phyloP scores from a whole-genome alignment of 768 basidiomycete species.

The Lentinula guzmanii region DNA sequence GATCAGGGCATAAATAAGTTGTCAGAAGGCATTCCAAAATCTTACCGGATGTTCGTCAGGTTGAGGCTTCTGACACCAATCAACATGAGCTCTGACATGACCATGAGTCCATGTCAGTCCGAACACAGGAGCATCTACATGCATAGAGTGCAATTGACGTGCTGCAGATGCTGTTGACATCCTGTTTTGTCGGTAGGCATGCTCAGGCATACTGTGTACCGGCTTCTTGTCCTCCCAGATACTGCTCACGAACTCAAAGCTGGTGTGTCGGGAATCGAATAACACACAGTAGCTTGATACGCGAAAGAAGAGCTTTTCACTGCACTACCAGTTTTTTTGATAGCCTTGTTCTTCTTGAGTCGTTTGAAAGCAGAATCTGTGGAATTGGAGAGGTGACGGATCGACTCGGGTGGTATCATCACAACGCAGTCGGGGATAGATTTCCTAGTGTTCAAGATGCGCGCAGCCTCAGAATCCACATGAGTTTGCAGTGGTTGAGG shows the following conservation, averaged over 20 bases:
- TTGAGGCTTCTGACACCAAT: constrained; percentile 38
- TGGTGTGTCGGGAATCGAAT: constrained; percentile 36
- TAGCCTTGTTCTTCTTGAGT: constrained; percentile 33
- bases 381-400: constrained; percentile 36
- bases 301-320: constrained; percentile 41
- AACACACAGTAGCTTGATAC: constrained; percentile 45
- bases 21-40: not conserved
- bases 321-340: constrained; percentile 28
- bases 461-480: constrained; percentile 21
- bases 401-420: constrained; percentile 32
- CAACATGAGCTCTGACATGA: constrained; percentile 46
- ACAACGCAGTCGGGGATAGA: constrained; percentile 45
- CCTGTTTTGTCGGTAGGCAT: constrained; percentile 54
- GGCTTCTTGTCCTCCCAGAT: constrained; percentile 62
- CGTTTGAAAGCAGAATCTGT: constrained; percentile 41
- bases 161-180: constrained; percentile 46
- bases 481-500: constrained; percentile 32
- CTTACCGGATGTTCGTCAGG: constrained; percentile 27
- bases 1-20: not conserved
- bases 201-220: constrained; percentile 38
- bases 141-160: constrained; percentile 44
- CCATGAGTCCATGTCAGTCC: constrained; percentile 51
- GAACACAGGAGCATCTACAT: constrained; percentile 40
- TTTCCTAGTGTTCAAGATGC: constrained; percentile 39
- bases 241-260: constrained; percentile 47